These are phyloP conservation scores for Pichia kluyveri DNA, from an alignment of 805 yeast species.

Conservation along the genomic window DNA sequence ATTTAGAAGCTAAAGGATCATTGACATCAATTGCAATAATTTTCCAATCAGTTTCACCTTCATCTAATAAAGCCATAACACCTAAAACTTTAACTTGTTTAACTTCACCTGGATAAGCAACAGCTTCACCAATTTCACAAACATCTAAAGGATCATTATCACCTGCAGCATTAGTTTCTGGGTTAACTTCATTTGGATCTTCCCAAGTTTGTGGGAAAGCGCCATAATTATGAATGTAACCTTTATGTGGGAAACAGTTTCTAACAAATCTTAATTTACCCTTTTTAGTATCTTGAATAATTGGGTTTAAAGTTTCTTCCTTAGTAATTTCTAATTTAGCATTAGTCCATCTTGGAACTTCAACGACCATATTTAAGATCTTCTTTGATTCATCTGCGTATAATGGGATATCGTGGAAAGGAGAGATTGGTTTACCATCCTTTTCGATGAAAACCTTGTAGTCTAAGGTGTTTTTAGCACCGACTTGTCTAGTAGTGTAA, in stretches of 20 bases:
- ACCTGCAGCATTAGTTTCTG: conserved; percentile 63
- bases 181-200: conserved; percentile 55
- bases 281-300: conserved; percentile 94
- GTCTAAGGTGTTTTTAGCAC: conserved; percentile 92
- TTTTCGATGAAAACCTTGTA: conserved; percentile 86
- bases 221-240: conserved; percentile 97
- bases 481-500: conserved; percentile 86
- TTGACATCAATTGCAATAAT: conserved; percentile 79
- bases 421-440: conserved; percentile 89
- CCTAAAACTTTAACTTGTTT: conserved; percentile 90
- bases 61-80: conserved; percentile 88
- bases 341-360: conserved; percentile 97
- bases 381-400: conserved; percentile 91
- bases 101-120: conserved; percentile 62
- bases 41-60: conserved; percentile 89
- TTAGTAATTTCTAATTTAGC: conserved; percentile 94
- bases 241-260: conserved; percentile 98
- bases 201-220: conserved; percentile 96
- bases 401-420: conserved; percentile 91
- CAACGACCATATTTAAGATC: conserved; percentile 73
- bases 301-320: conserved; percentile 80
- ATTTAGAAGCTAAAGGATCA: conserved; percentile 83
- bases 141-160: conserved; percentile 85
- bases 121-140: conserved; percentile 68
- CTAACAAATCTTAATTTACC: conserved; percentile 93